Conservation (phyloP, 2,329 filamentous ascomycete species). For the Talaromyces sp. region DNA sequence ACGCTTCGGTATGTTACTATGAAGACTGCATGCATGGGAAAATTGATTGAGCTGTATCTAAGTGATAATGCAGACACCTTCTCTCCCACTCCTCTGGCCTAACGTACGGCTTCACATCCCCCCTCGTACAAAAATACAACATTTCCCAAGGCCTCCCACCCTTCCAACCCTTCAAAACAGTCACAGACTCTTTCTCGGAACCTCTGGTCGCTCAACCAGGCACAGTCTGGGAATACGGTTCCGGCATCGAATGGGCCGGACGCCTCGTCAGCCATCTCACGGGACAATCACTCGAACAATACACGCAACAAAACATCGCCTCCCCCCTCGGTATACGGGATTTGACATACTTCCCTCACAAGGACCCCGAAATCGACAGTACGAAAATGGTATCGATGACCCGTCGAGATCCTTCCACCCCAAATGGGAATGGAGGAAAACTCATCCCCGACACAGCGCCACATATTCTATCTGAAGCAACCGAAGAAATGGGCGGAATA, state of each 20-base stretch:
- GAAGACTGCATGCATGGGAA: not conserved
- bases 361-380: not conserved
- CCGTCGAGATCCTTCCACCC: not conserved
- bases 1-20: slow-evolving; percentile 7
- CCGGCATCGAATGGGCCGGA: slow-evolving; percentile 13
- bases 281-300: slow-evolving; percentile 12
- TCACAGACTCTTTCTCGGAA: slow-evolving; percentile 4
- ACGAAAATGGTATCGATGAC: slow-evolving; percentile 1
- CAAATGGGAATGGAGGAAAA: slow-evolving; percentile 11
- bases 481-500: slow-evolving; percentile 12
- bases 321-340: slow-evolving; percentile 10
- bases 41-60: not conserved
- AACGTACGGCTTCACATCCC: slow-evolving; percentile 4
- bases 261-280: not conserved
- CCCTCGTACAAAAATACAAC: not conserved
- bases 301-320: slow-evolving; percentile 5
- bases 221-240: slow-evolving; percentile 5
- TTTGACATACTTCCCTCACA: slow-evolving; percentile 6
- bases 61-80: not conserved
- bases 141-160: not conserved
- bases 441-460: not conserved
- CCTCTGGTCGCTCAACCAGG: slow-evolving; percentile 11
- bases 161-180: not conserved
- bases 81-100: slow-evolving; percentile 14
- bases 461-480: not conserved